phyloP scores from a whole-genome alignment of 2,329 filamentous ascomycete genomes.

The Beauveria brongniartii region DNA sequence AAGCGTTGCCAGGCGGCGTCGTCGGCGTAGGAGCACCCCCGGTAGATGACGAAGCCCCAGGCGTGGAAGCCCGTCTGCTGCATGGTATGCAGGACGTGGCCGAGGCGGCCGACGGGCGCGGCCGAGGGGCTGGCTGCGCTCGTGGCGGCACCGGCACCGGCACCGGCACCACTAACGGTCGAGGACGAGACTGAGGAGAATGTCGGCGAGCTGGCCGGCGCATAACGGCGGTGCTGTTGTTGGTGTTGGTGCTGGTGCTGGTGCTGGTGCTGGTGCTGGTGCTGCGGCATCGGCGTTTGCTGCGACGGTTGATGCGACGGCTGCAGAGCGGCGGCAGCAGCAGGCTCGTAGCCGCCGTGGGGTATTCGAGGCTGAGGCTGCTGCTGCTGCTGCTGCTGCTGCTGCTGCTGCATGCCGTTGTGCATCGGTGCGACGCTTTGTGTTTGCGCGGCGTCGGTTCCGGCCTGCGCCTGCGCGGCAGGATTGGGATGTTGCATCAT shows the following conservation, averaged over 20 bases:
- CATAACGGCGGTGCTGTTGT: not conserved
- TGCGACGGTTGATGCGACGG: conserved; percentile 1
- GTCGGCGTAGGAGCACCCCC: conserved; percentile 3
- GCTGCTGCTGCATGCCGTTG: no score
- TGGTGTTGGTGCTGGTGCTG: not conserved
- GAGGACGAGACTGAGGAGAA: not conserved
- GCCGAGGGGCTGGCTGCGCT: not conserved
- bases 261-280: not conserved
- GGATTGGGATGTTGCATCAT: not conserved
- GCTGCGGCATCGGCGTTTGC: not conserved
- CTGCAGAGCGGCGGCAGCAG: not conserved
- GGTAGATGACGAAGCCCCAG: conserved; percentile 11
- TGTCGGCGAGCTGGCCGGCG: not conserved
- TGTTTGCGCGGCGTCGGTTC: not conserved
- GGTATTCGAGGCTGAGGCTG: not conserved
- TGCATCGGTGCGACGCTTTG: not conserved
- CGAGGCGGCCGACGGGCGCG: not conserved
- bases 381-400: not conserved
- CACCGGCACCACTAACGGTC: not conserved
- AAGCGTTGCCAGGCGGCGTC: not conserved
- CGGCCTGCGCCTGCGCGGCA: not conserved
- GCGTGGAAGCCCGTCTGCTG: conserved; percentile 4
- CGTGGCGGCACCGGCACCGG: not conserved
- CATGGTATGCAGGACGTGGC: conserved; percentile 5
- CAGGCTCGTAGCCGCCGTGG: not conserved